Conservation (phyloP, 2,329 filamentous ascomycete genomes). For the Monilinia fructigena region DNA sequence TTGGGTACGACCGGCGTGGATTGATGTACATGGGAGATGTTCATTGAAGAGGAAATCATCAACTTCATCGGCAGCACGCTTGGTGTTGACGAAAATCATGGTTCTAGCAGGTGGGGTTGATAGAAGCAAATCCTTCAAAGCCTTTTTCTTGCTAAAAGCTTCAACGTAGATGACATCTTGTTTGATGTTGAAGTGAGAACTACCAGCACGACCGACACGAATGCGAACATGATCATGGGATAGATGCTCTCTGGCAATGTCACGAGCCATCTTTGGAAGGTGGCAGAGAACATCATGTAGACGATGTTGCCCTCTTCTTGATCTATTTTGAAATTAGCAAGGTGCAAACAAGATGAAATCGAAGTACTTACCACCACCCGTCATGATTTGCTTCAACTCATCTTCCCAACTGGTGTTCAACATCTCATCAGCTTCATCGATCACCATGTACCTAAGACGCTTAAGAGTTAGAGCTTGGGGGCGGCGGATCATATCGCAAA, state of each 20-base stretch:
- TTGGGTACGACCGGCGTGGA: constrained; percentile 85
- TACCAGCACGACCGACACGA: constrained; percentile 82
- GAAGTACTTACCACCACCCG: constrained; percentile 67
- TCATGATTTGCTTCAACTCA: constrained; percentile 72
- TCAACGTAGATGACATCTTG: constrained; percentile 73
- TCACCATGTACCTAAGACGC: constrained; percentile 76
- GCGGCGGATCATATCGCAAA: constrained; percentile 78
- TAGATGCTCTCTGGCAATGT: constrained; percentile 75
- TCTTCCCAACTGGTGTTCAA: constrained; percentile 75
- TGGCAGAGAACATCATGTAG: constrained; percentile 89
- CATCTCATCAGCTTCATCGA: constrained; percentile 96
- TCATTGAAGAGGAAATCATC: constrained; percentile 86
- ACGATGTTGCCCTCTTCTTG: constrained; percentile 69
- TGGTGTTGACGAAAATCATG: constrained; percentile 86
- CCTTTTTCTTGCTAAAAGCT: constrained; percentile 63
- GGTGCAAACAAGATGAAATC: constrained; percentile 2
- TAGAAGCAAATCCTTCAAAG: constrained; percentile 70
- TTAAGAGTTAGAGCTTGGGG: constrained; percentile 66
- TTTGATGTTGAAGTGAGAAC: constrained; percentile 76
- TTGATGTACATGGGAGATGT: constrained; percentile 78
- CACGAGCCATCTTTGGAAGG: constrained; percentile 77
- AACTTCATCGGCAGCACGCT: constrained; percentile 73
- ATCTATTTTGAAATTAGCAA: constrained; percentile 50
- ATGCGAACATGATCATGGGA: constrained; percentile 73
- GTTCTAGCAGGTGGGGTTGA: constrained; percentile 71